Percentiles rank a stretch among this genome's conserved stretches.
These are phyloP conservation scores for Pleurotus giganteus DNA, from an alignment of 768 basidiomycete species.

Conservation along the genomic window DNA sequence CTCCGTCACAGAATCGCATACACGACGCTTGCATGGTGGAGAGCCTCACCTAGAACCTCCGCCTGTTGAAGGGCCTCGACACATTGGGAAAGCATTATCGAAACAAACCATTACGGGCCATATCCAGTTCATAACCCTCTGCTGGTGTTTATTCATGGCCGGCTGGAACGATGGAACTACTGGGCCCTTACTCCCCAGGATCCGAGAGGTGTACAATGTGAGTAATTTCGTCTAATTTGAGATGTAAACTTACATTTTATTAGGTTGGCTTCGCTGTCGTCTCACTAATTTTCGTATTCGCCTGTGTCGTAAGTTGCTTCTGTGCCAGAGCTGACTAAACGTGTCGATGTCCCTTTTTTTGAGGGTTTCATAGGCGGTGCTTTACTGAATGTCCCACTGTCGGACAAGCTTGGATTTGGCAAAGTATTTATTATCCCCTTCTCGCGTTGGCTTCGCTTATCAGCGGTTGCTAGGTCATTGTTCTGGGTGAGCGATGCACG, in stretches of 20 bases:
- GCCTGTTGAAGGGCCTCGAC: not conserved
- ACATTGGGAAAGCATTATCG: not conserved
- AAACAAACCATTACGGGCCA: slow-evolving; percentile 9
- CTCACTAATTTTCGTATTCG: slow-evolving; percentile 55
- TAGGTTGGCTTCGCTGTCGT: slow-evolving; percentile 51
- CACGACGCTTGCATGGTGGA: not conserved
- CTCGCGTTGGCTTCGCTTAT: not conserved
- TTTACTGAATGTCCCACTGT: slow-evolving; percentile 42
- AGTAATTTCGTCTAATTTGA: slow-evolving; percentile 31
- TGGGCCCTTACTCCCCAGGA: slow-evolving; percentile 72
- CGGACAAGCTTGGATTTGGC: slow-evolving; percentile 42
- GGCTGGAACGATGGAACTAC: slow-evolving; percentile 81
- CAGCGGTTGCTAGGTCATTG: slow-evolving; percentile 15
- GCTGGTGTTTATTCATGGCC: slow-evolving; percentile 54
- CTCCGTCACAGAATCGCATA: not conserved
- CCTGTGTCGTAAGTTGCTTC: slow-evolving; percentile 32
- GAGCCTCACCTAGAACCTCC: not conserved
- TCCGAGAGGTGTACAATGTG: slow-evolving; percentile 57
- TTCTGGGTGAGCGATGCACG: slow-evolving; percentile 3
- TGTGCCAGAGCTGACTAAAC: slow-evolving; percentile 19
- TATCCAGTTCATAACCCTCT: slow-evolving; percentile 55
- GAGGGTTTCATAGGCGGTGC: slow-evolving; percentile 48
- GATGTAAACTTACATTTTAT: not conserved
- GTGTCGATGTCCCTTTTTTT: not conserved
- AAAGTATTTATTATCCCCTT: slow-evolving; percentile 26